A percentile compares a stretch with the other conserved stretches of the same genome.
Evolutionary conservation across 2,329 filamentous ascomycete species (phyloP).

Genomic region (Geosmithia morbida): DNA sequence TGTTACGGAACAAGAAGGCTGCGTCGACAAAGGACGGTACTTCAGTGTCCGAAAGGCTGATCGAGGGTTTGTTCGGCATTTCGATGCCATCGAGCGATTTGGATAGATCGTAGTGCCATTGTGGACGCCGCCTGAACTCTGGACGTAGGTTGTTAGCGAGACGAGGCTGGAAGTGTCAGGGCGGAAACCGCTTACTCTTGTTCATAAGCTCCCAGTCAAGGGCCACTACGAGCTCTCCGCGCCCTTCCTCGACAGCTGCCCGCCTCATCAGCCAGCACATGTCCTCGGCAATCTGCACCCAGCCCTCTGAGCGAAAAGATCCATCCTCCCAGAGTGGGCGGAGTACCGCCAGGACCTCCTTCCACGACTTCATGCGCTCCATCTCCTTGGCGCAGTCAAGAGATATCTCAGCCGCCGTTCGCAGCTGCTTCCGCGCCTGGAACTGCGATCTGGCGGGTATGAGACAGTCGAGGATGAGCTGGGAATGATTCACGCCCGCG

Average conservation of each 20-base stretch:
- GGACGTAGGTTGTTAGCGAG: neutral
- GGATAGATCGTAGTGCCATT: slow-evolving; percentile 48
- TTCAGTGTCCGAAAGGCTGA: slow-evolving; percentile 35
- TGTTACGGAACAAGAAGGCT: slow-evolving; percentile 41
- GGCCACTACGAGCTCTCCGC: slow-evolving; percentile 41
- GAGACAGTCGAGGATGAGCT: slow-evolving; percentile 38
- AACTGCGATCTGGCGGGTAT: slow-evolving; percentile 38
- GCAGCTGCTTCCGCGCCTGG: slow-evolving; percentile 34
- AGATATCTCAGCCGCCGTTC: slow-evolving; percentile 39
- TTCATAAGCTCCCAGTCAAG: slow-evolving; percentile 54
- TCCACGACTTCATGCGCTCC: slow-evolving; percentile 33
- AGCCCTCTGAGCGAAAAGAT: slow-evolving; percentile 42
- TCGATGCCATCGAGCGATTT: slow-evolving; percentile 38
- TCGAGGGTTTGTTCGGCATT: slow-evolving; percentile 26
- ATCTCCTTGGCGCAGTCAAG: slow-evolving; percentile 44
- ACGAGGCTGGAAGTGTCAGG: neutral
- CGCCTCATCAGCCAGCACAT: slow-evolving; percentile 45
- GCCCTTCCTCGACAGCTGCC: slow-evolving; percentile 36
- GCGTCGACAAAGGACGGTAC: slow-evolving; percentile 38
- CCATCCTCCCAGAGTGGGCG: slow-evolving; percentile 42
- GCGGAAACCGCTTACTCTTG: slow-evolving; percentile 30
- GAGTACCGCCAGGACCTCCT: slow-evolving; percentile 37
- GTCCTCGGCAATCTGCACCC: slow-evolving; percentile 44
- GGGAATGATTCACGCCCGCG: slow-evolving; percentile 37
- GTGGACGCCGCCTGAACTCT: slow-evolving; percentile 38